A percentile compares a stretch with the other conserved stretches of the same genome.
Conservation (phyloP, 2,329 filamentous ascomycete species). For the Aspergillus cejpii region DNA sequence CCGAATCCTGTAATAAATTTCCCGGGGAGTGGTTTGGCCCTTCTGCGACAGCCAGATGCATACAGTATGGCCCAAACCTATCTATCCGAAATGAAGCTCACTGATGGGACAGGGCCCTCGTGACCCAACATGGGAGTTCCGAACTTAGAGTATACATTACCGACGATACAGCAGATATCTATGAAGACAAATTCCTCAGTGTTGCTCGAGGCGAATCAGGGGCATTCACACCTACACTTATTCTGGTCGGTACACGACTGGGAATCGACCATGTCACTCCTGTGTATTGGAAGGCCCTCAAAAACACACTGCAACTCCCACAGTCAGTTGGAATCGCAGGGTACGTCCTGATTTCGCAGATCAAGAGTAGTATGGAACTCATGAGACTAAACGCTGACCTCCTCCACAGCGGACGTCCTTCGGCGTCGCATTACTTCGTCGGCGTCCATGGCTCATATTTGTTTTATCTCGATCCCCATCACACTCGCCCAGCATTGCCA, state of each 20-base stretch:
- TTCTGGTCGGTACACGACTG: conserved; percentile 79
- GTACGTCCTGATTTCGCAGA: conserved; percentile 44
- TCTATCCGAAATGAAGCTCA: conserved; percentile 5
- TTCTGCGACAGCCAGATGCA: conserved; percentile 90
- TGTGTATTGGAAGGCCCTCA: conserved; percentile 91
- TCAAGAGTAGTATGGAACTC: not conserved
- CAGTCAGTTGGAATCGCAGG: conserved; percentile 96
- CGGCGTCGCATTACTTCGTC: conserved; percentile 75
- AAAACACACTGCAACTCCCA: conserved; percentile 72
- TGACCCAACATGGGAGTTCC: conserved; percentile 55
- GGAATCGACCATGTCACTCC: conserved; percentile 92
- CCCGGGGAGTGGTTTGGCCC: conserved; percentile 98
- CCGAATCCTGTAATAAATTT: conserved; percentile 80
- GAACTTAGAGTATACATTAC: conserved; percentile 78
- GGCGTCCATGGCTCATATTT: conserved; percentile 68
- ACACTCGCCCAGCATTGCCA: conserved; percentile 68
- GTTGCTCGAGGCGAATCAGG: conserved; percentile 63
- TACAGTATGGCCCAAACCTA: conserved; percentile 59
- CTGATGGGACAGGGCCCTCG: conserved; percentile 57
- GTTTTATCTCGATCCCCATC: conserved; percentile 93
- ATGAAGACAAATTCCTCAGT: conserved; percentile 78
- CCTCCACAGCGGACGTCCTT: conserved; percentile 70
- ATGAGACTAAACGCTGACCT: conserved; percentile 9
- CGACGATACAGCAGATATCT: conserved; percentile 84
- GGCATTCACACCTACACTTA: conserved; percentile 72